Conservation (phyloP, 2,329 filamentous ascomycete species). For the Thielaviopsis ethacetica region DNA sequence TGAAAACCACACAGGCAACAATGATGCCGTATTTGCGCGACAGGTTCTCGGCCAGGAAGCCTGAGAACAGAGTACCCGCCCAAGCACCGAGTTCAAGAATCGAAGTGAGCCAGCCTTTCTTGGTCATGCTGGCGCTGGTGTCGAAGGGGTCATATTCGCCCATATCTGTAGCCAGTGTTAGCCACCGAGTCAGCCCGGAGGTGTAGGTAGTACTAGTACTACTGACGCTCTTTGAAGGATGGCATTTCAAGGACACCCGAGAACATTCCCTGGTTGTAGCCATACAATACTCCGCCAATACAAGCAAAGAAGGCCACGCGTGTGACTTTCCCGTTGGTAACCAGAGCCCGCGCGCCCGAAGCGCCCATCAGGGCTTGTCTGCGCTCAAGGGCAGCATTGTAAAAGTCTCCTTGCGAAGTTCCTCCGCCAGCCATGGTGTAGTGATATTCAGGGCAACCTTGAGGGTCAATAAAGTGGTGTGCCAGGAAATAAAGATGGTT, state of each 20-base stretch:
- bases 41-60: conserved; percentile 52
- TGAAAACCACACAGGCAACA: conserved; percentile 44
- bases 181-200: conserved; percentile 13
- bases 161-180: conserved; percentile 28
- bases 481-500: no score
- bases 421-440: conserved; percentile 3
- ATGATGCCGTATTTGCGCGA: conserved; percentile 56
- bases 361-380: conserved; percentile 37
- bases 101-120: conserved; percentile 44
- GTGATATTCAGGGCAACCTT: background rate
- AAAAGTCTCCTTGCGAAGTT: conserved; percentile 1
- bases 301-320: conserved; percentile 45
- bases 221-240: conserved; percentile 26
- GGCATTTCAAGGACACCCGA: conserved; percentile 48
- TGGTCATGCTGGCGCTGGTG: conserved; percentile 28
- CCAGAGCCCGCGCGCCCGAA: conserved; percentile 32
- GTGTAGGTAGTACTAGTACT: background rate
- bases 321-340: conserved; percentile 45
- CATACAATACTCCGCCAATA: conserved; percentile 45
- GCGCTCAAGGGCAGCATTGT: conserved; percentile 25
- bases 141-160: conserved; percentile 33
- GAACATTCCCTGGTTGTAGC: conserved; percentile 66
- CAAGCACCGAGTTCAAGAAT: conserved; percentile 65
- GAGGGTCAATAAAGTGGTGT: background rate
- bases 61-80: conserved; percentile 54